Percentiles rank a stretch among this genome's conserved stretches.
These are phyloP conservation scores for Salvia sclarea DNA, from an alignment of 305 asterid genomes.

Conservation along the genomic window DNA sequence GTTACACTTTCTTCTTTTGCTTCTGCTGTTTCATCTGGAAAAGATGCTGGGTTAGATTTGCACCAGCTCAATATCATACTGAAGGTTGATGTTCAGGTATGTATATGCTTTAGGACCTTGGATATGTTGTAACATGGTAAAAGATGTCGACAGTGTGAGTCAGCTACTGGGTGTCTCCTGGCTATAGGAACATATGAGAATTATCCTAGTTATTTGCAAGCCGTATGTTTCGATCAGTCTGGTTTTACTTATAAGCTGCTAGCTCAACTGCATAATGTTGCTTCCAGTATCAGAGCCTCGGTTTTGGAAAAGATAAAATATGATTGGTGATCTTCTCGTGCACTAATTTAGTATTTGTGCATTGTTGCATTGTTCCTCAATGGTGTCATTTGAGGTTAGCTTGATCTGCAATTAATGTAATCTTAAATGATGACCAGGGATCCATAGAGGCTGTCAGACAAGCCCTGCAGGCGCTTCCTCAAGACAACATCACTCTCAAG, in stretches of 20 bases:
- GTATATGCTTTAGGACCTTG: conserved; percentile 12
- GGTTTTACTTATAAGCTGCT: neutral
- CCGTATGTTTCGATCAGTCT: neutral
- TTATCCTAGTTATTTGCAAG: neutral
- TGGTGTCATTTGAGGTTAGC: neutral
- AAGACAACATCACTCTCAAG: conserved; percentile 85
- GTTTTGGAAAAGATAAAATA: neutral
- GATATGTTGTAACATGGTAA: no score
- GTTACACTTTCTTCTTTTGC: conserved; percentile 91
- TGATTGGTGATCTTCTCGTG: neutral
- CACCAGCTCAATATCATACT: conserved; percentile 88
- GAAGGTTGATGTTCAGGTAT: conserved; percentile 96
- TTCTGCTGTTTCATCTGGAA: conserved; percentile 82
- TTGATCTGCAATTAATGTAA: conserved; percentile 18
- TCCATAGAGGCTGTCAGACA: conserved; percentile 85
- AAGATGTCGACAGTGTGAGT: neutral
- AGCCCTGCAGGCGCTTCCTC: conserved; percentile 94
- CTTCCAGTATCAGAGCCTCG: neutral
- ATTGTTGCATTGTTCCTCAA: neutral
- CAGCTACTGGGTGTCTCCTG: neutral
- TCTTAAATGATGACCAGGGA: conserved; percentile 54
- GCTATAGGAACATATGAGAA: neutral
- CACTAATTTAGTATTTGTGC: neutral
- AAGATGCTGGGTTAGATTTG: conserved; percentile 73
- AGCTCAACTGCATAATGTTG: conserved; percentile 9